phyloP scores from a whole-genome alignment of 148 eudicot genomes.

The Vaccinium vitisidaea region DNA sequence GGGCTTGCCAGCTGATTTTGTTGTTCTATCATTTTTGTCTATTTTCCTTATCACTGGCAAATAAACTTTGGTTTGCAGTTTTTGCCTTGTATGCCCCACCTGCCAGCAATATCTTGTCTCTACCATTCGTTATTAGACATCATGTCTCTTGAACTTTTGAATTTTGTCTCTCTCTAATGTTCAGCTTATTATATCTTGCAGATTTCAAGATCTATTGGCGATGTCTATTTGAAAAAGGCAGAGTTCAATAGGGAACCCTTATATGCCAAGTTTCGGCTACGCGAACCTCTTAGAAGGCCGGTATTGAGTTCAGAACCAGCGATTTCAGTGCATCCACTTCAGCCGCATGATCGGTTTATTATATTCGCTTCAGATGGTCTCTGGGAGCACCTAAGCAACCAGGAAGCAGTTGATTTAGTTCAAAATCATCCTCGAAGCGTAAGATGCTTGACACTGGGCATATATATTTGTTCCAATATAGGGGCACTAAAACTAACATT shows the following conservation, averaged over 20 bases:
- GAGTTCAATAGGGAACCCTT: conserved; percentile 80
- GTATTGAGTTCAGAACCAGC: conserved; percentile 80
- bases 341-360: conserved; percentile 69
- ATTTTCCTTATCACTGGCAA: neutral
- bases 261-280: conserved; percentile 65
- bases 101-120: neutral
- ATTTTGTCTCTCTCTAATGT: conserved; percentile 7
- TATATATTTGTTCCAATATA: neutral
- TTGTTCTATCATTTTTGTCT: neutral
- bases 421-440: conserved; percentile 62
- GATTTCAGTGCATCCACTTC: conserved; percentile 52
- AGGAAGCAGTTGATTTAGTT: conserved; percentile 76
- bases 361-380: conserved; percentile 87
- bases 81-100: neutral
- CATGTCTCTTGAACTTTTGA: neutral
- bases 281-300: conserved; percentile 73
- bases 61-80: neutral
- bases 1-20: neutral
- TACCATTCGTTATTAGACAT: neutral
- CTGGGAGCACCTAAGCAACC: conserved; percentile 87
- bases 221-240: conserved; percentile 64
- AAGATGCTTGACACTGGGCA: conserved; percentile 24
- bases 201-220: conserved; percentile 85
- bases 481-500: neutral
- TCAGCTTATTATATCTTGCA: conserved; percentile 27